Base-by-base conservation (phyloP, 257 asterid genomes). In the Orobanche coerulescens region DNA sequence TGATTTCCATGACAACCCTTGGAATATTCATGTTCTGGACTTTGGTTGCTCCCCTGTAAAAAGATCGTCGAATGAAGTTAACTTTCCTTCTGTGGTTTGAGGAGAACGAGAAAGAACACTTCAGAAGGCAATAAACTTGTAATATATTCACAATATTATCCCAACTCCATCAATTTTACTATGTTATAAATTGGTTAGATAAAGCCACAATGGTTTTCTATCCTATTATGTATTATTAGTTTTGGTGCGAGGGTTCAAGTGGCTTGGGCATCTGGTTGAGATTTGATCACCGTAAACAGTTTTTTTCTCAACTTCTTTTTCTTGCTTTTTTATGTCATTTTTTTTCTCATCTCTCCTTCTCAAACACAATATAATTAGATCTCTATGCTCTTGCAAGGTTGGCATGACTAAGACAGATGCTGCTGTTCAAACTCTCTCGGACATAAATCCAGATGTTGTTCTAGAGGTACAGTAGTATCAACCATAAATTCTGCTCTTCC, bases 361-460 rank as follows among this genome's bases (percentile, higher is more conserved):
- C 62, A 24, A 68, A 59, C 71, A 62, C 55, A 66, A 34, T 26
- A 54, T 12, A 56, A 16, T 54, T 59, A 61, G 63, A 42, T 61
- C 54, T 52, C 39, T 64, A 68, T 58, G 20, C 23, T 57, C 26
- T 57, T 57, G 53, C 30, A 37, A 92, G 98, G 84, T 79, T 60
- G 97, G 98, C 68, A 88, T 92, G 98, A 88, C 98, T 52, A 92
- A 92, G 76, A 92, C 98, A 30, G 97, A 92, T 78, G 98, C 98
- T 50, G 98, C 98, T 54, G 95, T 92, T 67, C 90, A 92, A 75
- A 92, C 97, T 49, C 95, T 92, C 56, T 71, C 95, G 42, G 95
- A 81, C 81, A 92, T 92, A 75, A 92, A 88, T 77, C 98, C 98
- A 25, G 98, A 92, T 77, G 98, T 92, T 64, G 91, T 86, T 72